A percentile compares a stretch with the other conserved stretches of the same genome.
Conservation (phyloP, 345 rosid genomes). For the Eucalyptus tenuipes region DNA sequence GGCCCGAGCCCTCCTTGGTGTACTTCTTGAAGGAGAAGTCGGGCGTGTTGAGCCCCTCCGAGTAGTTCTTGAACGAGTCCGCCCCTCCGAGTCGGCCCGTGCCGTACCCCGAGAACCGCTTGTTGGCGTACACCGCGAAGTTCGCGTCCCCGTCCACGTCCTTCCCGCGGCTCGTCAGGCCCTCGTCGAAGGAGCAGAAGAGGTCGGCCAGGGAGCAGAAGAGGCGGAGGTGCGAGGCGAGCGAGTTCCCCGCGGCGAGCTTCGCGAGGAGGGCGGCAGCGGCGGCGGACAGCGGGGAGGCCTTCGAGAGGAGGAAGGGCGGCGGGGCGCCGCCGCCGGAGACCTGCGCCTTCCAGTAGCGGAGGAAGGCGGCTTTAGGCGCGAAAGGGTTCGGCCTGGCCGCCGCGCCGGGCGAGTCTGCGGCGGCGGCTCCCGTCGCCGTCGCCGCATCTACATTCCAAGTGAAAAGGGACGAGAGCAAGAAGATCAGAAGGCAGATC, state of each 20-base stretch:
- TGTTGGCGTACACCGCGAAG: conserved; percentile 30
- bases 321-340: conserved; percentile 20
- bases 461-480: not conserved
- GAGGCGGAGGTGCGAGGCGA: conserved; percentile 27
- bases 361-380: conserved; percentile 54
- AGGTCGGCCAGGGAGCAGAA: conserved; percentile 57
- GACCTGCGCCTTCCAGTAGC: conserved; percentile 80
- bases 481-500: not conserved
- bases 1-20: conserved; percentile 23
- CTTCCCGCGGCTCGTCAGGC: not conserved
- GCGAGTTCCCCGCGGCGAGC: conserved; percentile 25
- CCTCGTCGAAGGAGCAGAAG: conserved; percentile 30
- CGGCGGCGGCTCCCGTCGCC: not conserved
- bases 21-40: conserved; percentile 30
- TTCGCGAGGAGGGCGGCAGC: conserved; percentile 29
- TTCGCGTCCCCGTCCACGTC: conserved; percentile 9
- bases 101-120: conserved; percentile 38
- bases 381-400: conserved; percentile 39
- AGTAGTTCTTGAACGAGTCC: conserved; percentile 52
- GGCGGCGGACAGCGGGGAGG: conserved; percentile 50
- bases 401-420: not conserved
- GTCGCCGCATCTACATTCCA: not conserved
- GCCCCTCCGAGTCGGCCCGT: conserved; percentile 13
- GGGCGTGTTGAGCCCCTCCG: conserved; percentile 20
- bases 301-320: conserved; percentile 56